Conservation (phyloP, 2,329 filamentous ascomycete genomes). For the Fusarium robinianum region DNA sequence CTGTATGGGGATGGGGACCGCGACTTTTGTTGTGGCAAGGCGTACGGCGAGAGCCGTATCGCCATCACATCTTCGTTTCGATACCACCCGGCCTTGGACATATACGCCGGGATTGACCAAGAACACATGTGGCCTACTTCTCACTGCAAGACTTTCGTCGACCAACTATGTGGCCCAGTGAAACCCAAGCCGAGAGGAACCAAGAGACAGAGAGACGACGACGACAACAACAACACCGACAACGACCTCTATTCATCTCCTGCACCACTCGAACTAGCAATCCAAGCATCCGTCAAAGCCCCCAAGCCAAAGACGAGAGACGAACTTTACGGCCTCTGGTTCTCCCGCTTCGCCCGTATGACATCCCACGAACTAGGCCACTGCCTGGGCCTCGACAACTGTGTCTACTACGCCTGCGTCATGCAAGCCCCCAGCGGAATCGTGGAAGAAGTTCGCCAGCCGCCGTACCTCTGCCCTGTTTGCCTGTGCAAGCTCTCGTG, state of each 20-base stretch:
- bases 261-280: conserved; percentile 44
- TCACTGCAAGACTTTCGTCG: conserved; percentile 60
- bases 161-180: conserved; percentile 40
- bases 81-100: conserved; percentile 59
- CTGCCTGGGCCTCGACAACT: conserved; percentile 69
- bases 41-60: conserved; percentile 67
- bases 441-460: conserved; percentile 63
- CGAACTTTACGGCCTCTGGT: conserved; percentile 54
- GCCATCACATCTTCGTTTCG: conserved; percentile 65
- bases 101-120: conserved; percentile 44
- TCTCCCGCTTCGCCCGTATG: conserved; percentile 60
- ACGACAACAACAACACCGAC: no score
- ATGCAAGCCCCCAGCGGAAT: conserved; percentile 65
- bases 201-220: no score
- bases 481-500: conserved; percentile 58
- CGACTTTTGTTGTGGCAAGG: conserved; percentile 68
- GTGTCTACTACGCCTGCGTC: conserved; percentile 65
- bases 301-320: conserved; percentile 30
- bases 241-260: no score
- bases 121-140: conserved; percentile 67
- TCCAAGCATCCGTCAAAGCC: conserved; percentile 35
- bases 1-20: conserved; percentile 69
- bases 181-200: background rate
- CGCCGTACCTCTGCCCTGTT: conserved; percentile 65
- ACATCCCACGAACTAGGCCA: conserved; percentile 69